Evolutionary conservation across 2,329 filamentous ascomycete genomes (phyloP).

Genomic region (Pyricularia sp.): DNA sequence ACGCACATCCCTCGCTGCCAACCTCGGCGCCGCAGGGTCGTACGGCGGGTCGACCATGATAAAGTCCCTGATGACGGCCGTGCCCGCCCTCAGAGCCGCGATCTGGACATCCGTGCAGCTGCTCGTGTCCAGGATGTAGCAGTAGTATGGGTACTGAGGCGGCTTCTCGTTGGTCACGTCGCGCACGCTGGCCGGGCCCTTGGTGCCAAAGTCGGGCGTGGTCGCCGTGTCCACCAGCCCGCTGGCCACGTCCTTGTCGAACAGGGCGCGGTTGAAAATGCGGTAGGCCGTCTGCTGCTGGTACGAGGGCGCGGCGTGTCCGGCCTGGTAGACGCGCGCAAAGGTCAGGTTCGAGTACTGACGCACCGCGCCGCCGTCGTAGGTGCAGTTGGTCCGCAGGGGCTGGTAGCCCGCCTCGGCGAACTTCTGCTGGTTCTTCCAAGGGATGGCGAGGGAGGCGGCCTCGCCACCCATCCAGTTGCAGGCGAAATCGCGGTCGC

Average conservation of each 20-base stretch:
- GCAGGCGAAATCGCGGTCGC: slow-evolving; percentile 54
- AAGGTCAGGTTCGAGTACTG: slow-evolving; percentile 70
- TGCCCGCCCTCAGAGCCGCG: slow-evolving; percentile 36
- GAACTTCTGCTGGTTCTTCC: slow-evolving; percentile 44
- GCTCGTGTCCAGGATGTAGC: slow-evolving; percentile 14
- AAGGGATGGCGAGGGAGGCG: slow-evolving; percentile 49
- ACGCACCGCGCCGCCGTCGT: slow-evolving; percentile 63
- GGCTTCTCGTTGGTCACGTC: slow-evolving; percentile 13
- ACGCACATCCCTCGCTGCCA: neutral
- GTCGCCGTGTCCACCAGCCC: slow-evolving; percentile 42
- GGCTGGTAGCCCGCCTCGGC: slow-evolving; percentile 60
- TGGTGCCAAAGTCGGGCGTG: slow-evolving; percentile 25
- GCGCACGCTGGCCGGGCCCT: slow-evolving; percentile 7
- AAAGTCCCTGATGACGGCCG: slow-evolving; percentile 34
- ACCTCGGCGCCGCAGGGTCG: neutral
- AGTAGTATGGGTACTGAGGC: slow-evolving; percentile 15
- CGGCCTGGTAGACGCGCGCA: slow-evolving; percentile 56
- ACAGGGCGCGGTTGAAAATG: slow-evolving; percentile 51
- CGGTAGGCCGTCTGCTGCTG: slow-evolving; percentile 51
- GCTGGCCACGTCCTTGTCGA: slow-evolving; percentile 43
- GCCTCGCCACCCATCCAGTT: slow-evolving; percentile 71
- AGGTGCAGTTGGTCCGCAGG: slow-evolving; percentile 57
- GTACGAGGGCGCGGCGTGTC: slow-evolving; percentile 52
- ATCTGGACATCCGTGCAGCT: slow-evolving; percentile 33
- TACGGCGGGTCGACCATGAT: slow-evolving; percentile 6